phyloP scores from a whole-genome alignment of 2,329 filamentous ascomycete species.

The Ceratocystis alfenasii region DNA sequence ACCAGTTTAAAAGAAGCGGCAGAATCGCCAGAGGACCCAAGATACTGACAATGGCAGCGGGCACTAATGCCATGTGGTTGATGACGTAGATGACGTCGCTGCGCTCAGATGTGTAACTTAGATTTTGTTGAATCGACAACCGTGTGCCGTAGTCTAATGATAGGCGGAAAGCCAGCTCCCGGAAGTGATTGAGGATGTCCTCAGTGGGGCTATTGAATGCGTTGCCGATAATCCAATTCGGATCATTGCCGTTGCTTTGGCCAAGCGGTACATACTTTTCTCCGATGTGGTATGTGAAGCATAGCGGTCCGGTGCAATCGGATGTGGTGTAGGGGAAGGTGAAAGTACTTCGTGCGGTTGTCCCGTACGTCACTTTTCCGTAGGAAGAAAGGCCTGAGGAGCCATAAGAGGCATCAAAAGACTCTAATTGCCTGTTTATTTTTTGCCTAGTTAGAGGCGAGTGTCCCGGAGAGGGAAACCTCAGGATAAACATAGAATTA shows the following conservation, averaged over 20 bases:
- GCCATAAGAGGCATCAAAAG: background rate
- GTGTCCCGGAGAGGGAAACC: background rate
- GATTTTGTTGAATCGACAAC: background rate
- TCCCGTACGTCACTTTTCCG: background rate
- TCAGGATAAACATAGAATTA: background rate
- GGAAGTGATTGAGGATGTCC: background rate
- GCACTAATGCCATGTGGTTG: background rate
- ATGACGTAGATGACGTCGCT: background rate
- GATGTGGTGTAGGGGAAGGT: background rate
- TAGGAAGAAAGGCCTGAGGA: background rate
- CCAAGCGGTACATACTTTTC: background rate
- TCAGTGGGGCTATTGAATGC: background rate
- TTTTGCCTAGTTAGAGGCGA: background rate
- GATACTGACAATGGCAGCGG: background rate
- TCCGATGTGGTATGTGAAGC: background rate
- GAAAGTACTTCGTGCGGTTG: background rate
- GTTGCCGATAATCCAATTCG: background rate
- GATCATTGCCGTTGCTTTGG: background rate
- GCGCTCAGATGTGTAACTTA: background rate
- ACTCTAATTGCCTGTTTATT: background rate
- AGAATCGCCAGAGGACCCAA: background rate
- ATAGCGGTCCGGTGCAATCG: background rate
- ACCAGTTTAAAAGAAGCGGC: background rate
- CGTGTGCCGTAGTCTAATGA: background rate
- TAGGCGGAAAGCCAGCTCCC: background rate